Evolutionary conservation across 208 protist genomes (phyloP), one percentile per base, ranked within the genome.

Genomic region (Zelonia costaricensis): DNA sequence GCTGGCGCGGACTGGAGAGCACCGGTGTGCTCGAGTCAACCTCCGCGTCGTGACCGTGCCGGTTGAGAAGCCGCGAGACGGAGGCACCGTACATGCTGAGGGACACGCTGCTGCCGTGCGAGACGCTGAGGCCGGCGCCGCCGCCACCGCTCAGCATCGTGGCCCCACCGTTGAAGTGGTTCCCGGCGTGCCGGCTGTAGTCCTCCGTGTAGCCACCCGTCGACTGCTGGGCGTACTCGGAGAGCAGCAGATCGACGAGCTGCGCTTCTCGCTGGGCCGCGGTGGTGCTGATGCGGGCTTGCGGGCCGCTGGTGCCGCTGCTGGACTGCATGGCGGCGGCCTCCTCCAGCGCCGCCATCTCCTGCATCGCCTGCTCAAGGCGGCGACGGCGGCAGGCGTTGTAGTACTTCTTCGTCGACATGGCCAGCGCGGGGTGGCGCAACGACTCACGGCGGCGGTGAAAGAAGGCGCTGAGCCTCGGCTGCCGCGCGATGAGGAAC

Each of bases 381-480:
- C 58, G 71, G 18, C 53, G 66, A 20, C 59, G 72, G 10, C 74
- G 70, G 30, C 61, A 69, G 4, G 53, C 33, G 28, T 66, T 81
- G 55, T 84, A 95, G 49, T 88, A 92, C 27, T 71, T 76, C 48
- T 86, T 81, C 9, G 83, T 80, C 16, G 85, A 77, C 84, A 91
- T 91, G 25, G 88, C 80, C 3, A 95, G 74, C 0, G 88, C 85
- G 6, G 88, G 88, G 56, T 95, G 88, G 3, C 88, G 80, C 55
- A 95, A 47, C 16, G 88, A 95, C 62, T 85, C 74, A 3, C 73
- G 73, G 8, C 57, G 72, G 22, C 88, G 82, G 48, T 92, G 81
- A 18, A 79, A 69, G 54, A 95, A 95, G 31, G 63, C 62, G 46
- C 81, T 82, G 4, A 95, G 46, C 6, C 88, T 74, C 1, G 85